Evolutionary conservation across 305 asterid genomes (phyloP), one percentile per base, ranked within the genome.

Genomic region (Fraxinus albicans): DNA sequence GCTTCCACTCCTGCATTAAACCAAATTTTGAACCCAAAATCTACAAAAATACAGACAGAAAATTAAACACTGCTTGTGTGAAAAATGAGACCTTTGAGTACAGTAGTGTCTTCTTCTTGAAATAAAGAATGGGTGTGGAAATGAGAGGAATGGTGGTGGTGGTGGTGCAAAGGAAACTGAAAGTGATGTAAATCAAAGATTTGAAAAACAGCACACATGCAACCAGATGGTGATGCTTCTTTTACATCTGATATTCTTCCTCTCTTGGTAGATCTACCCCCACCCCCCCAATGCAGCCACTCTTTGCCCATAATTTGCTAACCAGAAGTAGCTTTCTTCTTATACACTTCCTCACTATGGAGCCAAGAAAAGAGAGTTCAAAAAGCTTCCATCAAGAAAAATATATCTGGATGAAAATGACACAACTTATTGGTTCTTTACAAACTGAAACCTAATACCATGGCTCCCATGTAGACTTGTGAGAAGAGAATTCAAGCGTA

Each of bases 201-300:
- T 58, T 95, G 96, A 74, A 95, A 83, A 35, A 94, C 94, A 82
- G 97, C 91, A 80, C 93, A 90, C 95, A 94, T 94, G 94, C 98
- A 95, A 1, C 98, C 98, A 73, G 89, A 70, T 36, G 94, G 82
- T 3, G 36, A 69, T 69, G 36, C 38, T 69, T 77, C 83, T 76
- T 67, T 42, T 33, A 72, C 80, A 74, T 47, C 82, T 42, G 80
- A 7, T 42, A 77, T 70, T 29, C 86, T 82, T 74, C 80, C 85
- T 79, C 85, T 84, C 81, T 80, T 82, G n/a, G 78, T 9, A 3
- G 75, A 69, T 1, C 79, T 42, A 8, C 77, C 82, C 1, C 27
- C 67, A 73, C 82, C 77, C 29, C 84, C 86, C 94, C 94, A 91
- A 55, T 85, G 79, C 23, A 91, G 86, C 95, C 97, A 90, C 77